Conservation (phyloP, 495 filamentous ascomycete species). For the Penicillium longicatenatum region DNA sequence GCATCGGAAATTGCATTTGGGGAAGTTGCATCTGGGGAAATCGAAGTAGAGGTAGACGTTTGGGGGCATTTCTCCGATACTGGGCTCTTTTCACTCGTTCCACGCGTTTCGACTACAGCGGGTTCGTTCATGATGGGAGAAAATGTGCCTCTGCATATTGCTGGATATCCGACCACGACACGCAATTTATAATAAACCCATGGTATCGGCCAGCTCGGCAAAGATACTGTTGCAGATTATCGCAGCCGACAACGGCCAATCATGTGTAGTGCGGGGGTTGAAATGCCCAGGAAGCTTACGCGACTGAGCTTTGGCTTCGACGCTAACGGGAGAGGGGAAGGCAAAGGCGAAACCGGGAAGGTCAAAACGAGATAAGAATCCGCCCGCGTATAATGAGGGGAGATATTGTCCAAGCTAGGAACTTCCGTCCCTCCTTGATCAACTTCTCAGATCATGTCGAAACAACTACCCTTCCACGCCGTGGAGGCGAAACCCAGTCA, state of each 20-base stretch:
- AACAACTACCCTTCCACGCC: neutral
- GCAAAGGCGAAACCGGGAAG: constrained; percentile 13
- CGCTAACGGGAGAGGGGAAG: constrained; percentile 15
- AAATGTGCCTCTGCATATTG: neutral
- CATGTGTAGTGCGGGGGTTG: neutral
- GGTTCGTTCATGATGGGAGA: neutral
- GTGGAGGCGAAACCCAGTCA: neutral
- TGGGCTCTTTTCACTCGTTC: neutral
- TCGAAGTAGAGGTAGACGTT: no score
- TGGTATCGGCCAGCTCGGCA: neutral
- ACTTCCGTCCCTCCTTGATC: neutral
- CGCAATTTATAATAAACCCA: neutral
- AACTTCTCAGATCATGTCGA: constrained; percentile 9
- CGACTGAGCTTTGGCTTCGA: neutral
- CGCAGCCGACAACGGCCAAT: neutral
- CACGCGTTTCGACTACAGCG: neutral
- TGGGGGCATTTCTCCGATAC: neutral
- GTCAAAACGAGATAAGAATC: constrained; percentile 18
- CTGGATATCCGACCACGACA: neutral
- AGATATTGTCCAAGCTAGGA: neutral
- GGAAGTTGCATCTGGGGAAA: neutral
- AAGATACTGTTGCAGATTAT: neutral
- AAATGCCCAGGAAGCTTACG: neutral
- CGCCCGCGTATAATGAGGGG: neutral
- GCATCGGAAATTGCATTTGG: constrained; percentile 6